Evolutionary conservation across 805 yeast genomes (phyloP), one percentile per base, ranked within the genome.

Genomic region (Metschnikowia chrysomelidarum): DNA sequence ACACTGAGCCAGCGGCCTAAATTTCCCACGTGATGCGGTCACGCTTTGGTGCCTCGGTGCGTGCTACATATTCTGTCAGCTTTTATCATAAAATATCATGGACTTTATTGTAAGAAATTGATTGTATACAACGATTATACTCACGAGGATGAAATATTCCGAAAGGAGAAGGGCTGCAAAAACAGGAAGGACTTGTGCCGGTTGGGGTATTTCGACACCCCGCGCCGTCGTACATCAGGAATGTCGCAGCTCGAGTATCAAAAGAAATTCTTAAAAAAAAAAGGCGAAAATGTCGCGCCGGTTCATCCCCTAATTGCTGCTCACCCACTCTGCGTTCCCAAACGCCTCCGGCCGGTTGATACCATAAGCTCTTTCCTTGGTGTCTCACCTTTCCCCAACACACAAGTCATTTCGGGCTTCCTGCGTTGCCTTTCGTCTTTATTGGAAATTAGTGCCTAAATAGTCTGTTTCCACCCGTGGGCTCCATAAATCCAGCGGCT

Each of bases 291-390:
- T 44, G 48, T 44, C 48, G 48, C 39, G 32, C 38, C 38, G 29
- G 34, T 42, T 42, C 48, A 44, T 44, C 48, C 48, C 48, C 46
- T 44, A 44, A 44, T 44, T 44, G 48, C 48, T 43, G 47, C 40
- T 35, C 46, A 37, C 44, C 44, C 40, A 33, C 44, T 40, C 41
- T 40, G 44, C 44, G 44, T 36, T 40, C 44, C 44, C 41, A 40
- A 40, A 40, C 38, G 38, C 20, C 32, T 36, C 30, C 33, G 44
- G 41, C 27, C 14, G 27, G 32, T 24, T 26, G 33, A 17, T 18
- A 22, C 27, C 27, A 29, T 30, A 19, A 17, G 36, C 33, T 36
- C 36, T 33, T 40, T 28, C 36, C 38, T 30, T 30, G 40, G 27
- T 27, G 46, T 32, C 43, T 41, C 34, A 38, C 36, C 32, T 28